Base-by-base conservation (phyloP, 306 rosid genomes). In the Sophora flavescens region DNA sequence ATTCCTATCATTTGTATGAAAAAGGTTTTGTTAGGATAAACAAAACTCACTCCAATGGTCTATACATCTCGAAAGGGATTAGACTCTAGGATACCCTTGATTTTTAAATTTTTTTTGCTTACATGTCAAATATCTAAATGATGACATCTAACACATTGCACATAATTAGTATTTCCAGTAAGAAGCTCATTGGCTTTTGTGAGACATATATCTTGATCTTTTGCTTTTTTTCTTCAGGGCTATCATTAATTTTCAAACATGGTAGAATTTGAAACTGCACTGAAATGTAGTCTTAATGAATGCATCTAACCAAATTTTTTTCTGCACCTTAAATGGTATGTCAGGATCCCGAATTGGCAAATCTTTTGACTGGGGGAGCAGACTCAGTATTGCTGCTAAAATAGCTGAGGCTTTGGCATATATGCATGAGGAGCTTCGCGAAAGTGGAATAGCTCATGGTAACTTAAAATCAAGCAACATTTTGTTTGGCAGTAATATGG, bases 401-500 rank as follows among this genome's bases (percentile, higher is more conserved):
- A 80, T 87, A 44, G 87, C 91, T 0, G 84, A 87, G 64, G 87
- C 84, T 22, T 57, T 90, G 51, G 82, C 90, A 11, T 84, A 82
- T 64, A 86, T 88, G 92, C 84, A 85, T 17, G 77, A 63, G 56
- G 86, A 82, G 78, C 88, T 90, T 52, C 68, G 60, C 3, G 82
- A 77, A 51, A 67, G 80, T 33, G 80, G 87, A 16, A 74, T 89
- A 62, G 82, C 79, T 17, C 90, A 86, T 59, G 94, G 88, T 1
- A 82, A 87, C 83, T 42, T 86, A 6, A 89, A 87, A 75, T 86
- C 90, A 67, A 84, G 64, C 41, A 86, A 89, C 85, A 87, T 89
- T 68, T 58, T 89, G 16, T 84, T 89, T 44, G 73, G 75, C 86
- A 78, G 64, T 28, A 59, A 83, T 12, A 86, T 82, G 85, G 80